Base-by-base conservation (phyloP, 148 eudicot genomes). In the Limonium bicolor region DNA sequence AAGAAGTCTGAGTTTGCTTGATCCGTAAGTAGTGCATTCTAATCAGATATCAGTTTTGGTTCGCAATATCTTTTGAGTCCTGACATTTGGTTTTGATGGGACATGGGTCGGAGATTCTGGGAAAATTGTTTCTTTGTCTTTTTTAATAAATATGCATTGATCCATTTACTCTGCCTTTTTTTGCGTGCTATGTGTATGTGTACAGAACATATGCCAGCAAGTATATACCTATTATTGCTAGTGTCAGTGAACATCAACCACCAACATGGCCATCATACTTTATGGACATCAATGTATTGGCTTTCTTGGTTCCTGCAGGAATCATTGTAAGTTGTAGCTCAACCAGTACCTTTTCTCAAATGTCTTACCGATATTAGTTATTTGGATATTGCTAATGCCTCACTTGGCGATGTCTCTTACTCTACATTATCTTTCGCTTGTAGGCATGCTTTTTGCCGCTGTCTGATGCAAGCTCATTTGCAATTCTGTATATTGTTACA, bases 261-360 rank as follows among this genome's bases (percentile, higher is more conserved):
- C 97, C 97, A 63, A 90, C 97, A 27, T 90, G 97, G 97, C 97
- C 95, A 23, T 90, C 95, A 36, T 90, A 90, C 70, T 90, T 90
- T 54, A 90, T 90, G 97, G 97, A 90, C 67, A 80, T 90, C 15
- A 90, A 90, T 58, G 93, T 90, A 39, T 65, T 90, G 76, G 97
- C 97, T 26, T 84, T 90, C 72, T 59, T 90, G 74, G 97, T 90
- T 59, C 97, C 97, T 20, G 94, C 97, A 61, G 97, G 97, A 61
- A 84, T 90, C 40, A 56, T 84, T 59, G 97, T 80, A 80, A 80
- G 97, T 70, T n/a, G n/a, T 61, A 29, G 52, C 42, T 16, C 40
- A 12, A 33, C 36, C 31, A 5, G 15, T 13, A 13, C 11, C 19
- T 7, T 37, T 28, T 22, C 27, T 10, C 36, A 21, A 15, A 16